Conservation (phyloP, 106 monocot species). For the Iris macrosiphon region DNA sequence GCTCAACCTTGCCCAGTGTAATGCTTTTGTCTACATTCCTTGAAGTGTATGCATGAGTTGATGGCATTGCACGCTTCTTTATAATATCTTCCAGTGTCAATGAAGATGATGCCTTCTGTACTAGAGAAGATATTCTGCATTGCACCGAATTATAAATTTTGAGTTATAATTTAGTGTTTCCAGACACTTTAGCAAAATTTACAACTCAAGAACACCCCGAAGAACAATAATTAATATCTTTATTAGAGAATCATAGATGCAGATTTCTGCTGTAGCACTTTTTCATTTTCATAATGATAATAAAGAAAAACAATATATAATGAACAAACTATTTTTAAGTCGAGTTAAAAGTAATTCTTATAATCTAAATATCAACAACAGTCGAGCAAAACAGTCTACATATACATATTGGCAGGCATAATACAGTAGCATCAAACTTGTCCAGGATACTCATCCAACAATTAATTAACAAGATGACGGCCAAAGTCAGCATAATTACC, state of each 20-base stretch:
- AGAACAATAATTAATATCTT: no score
- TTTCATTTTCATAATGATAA: neutral
- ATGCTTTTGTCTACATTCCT: slow-evolving; percentile 62
- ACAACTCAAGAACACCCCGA: no score
- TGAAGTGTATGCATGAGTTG: slow-evolving; percentile 45
- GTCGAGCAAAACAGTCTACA: no score
- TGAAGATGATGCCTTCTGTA: slow-evolving; percentile 30
- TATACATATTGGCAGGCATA: no score
- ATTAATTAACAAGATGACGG: no score
- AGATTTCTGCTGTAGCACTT: no score
- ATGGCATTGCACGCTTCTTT: slow-evolving; percentile 31
- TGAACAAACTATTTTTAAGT: no score
- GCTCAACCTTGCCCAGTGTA: slow-evolving; percentile 71
- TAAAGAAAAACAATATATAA: neutral
- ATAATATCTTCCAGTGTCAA: slow-evolving; percentile 36
- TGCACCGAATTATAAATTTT: slow-evolving; percentile 1
- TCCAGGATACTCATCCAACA: no score
- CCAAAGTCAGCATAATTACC: neutral
- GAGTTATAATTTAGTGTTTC: neutral
- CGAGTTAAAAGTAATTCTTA: neutral
- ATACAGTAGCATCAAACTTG: no score
- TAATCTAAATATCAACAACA: no score
- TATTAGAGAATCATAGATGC: neutral
- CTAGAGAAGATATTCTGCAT: slow-evolving; percentile 43
- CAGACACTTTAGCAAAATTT: no score